These are phyloP conservation scores for Acanthamoeba triangularis DNA, from an alignment of 208 protist species.

Conservation along the genomic window DNA sequence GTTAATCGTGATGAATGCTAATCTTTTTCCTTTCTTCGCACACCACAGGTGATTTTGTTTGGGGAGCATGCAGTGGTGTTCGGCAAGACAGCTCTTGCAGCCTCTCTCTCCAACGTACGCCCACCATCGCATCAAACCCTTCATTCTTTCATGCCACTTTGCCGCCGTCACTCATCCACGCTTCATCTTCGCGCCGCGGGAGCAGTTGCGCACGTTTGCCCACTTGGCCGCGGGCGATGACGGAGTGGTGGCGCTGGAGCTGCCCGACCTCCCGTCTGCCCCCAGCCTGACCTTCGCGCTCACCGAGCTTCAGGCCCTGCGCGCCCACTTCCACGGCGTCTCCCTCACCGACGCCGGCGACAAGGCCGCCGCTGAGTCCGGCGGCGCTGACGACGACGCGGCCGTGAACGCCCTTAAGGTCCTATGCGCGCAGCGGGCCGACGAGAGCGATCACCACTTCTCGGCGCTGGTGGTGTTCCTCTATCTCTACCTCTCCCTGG, in stretches of 20 bases:
- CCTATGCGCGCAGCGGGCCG: not conserved
- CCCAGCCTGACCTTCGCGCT: not conserved
- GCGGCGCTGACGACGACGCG: not conserved
- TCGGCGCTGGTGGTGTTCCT: constrained; percentile 35
- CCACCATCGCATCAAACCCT: not conserved
- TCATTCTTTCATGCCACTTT: not conserved
- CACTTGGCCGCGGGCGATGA: constrained; percentile 3
- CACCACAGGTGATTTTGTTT: constrained; percentile 89
- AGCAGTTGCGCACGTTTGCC: constrained; percentile 38
- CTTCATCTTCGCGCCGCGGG: not conserved
- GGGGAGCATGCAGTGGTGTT: constrained; percentile 91
- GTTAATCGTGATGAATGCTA: not conserved
- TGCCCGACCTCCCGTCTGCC: not conserved
- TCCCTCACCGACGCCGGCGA: constrained; percentile 8
- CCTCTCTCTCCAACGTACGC: constrained; percentile 4
- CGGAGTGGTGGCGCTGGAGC: not conserved
- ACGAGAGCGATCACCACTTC: constrained; percentile 10
- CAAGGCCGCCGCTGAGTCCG: not conserved
- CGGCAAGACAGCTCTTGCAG: constrained; percentile 85
- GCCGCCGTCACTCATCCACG: not conserved
- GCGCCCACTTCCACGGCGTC: not conserved
- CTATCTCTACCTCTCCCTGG: constrained; percentile 48
- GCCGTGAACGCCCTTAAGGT: not conserved
- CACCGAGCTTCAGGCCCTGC: not conserved
- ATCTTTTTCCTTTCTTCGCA: not conserved